A percentile compares a stretch with the other conserved stretches of the same genome.
phyloP scores from a whole-genome alignment of 257 asterid species.

The Eucommia ulmoides region DNA sequence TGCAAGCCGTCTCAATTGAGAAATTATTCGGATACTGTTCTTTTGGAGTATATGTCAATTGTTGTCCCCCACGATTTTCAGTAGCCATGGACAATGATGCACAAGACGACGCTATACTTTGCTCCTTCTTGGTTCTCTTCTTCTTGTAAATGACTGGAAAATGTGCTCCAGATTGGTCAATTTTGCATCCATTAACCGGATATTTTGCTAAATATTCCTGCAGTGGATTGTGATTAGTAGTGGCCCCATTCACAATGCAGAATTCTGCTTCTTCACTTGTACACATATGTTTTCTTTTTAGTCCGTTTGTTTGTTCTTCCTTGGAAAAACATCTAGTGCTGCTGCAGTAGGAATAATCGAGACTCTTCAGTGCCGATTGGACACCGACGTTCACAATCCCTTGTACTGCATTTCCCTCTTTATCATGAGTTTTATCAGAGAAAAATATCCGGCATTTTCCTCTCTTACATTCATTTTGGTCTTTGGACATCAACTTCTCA shows the following conservation, averaged over 20 bases:
- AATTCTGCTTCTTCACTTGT: constrained; percentile 26
- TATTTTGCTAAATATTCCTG: constrained; percentile 28
- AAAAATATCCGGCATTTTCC: constrained; percentile 58
- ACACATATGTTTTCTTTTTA: constrained; percentile 33
- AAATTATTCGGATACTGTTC: constrained; percentile 14
- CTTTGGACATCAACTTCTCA: constrained; percentile 13
- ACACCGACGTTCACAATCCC: constrained; percentile 14
- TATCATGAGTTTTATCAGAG: constrained; percentile 58
- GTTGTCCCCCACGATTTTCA: constrained; percentile 6
- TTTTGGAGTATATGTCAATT: constrained; percentile 4
- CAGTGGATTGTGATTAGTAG: constrained; percentile 29
- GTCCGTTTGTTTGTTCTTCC: constrained; percentile 28
- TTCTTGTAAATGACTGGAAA: constrained; percentile 48
- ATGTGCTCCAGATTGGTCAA: constrained; percentile 23
- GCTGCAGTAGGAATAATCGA: constrained; percentile 26
- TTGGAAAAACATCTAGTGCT: constrained; percentile 23
- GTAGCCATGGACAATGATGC: constrained; percentile 12
- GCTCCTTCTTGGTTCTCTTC: constrained; percentile 44
- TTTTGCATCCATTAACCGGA: constrained; percentile 16
- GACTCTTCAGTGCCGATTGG: constrained; percentile 19
- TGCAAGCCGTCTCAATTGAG: constrained; percentile 15
- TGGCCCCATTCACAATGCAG: constrained; percentile 30
- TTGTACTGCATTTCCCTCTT: constrained; percentile 33
- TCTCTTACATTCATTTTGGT: constrained; percentile 25
- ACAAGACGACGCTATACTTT: constrained; percentile 23